These are phyloP conservation scores for Trypanosomatidae sp. DNA, from an alignment of 208 protist genomes.

Conservation along the genomic window DNA sequence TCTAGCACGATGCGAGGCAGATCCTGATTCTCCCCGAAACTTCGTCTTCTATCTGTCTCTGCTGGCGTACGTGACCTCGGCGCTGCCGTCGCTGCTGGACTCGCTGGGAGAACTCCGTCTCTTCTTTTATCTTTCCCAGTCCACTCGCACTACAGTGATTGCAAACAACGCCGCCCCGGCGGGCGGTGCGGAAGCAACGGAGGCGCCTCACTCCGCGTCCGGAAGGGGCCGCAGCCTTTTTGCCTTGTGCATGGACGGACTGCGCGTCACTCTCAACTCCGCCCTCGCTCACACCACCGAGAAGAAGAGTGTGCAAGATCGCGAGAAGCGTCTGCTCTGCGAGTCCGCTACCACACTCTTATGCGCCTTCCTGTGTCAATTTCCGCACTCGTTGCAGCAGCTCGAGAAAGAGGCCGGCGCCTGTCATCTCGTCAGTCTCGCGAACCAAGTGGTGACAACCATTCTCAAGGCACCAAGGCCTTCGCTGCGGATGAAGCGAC, in stretches of 20 bases:
- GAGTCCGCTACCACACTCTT: conserved; percentile 22
- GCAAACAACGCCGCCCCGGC: background rate
- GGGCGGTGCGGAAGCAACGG: background rate
- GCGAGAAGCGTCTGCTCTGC: conserved; percentile 18
- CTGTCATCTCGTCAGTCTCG: conserved; percentile 10
- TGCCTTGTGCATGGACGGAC: conserved; percentile 14
- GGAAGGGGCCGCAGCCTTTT: conserved; percentile 7
- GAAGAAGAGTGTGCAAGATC: background rate
- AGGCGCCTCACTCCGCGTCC: background rate
- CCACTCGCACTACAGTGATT: background rate
- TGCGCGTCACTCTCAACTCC: conserved; percentile 5
- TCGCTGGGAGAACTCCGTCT: conserved; percentile 20
- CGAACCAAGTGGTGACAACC: conserved; percentile 10
- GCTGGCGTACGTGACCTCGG: conserved; percentile 25
- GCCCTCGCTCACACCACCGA: background rate
- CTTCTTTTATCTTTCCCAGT: conserved; percentile 17
- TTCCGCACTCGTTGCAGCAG: conserved; percentile 26
- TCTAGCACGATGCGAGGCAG: conserved; percentile 21
- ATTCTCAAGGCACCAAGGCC: conserved; percentile 4
- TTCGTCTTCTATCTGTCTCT: conserved; percentile 32
- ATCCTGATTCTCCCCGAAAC: conserved; percentile 12
- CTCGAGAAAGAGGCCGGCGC: conserved; percentile 11
- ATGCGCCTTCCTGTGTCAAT: conserved; percentile 22
- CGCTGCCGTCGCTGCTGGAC: conserved; percentile 22
- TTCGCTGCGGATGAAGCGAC: conserved; percentile 18